Conservation (phyloP, 495 filamentous ascomycete genomes). For the Daldinia caldariorum region DNA sequence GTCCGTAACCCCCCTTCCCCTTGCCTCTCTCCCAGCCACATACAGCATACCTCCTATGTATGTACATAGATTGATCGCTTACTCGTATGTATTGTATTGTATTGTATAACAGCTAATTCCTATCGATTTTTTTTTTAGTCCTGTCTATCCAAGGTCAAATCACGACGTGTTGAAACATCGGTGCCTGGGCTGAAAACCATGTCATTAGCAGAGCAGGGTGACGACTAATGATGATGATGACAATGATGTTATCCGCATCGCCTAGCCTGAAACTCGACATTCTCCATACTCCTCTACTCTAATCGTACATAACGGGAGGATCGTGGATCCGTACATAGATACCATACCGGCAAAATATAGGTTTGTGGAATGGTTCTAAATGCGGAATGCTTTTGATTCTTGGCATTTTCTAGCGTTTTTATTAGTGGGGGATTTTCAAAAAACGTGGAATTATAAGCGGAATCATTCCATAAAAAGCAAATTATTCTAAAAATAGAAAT, state of each 20-base stretch:
- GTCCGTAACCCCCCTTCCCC: background rate
- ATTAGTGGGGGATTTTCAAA: too few relatives aligned
- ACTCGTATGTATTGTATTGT: too few relatives aligned
- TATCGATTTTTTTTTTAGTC: background rate
- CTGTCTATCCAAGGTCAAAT: slow-evolving; percentile 13
- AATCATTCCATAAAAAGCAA: too few relatives aligned
- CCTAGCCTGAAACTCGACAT: background rate
- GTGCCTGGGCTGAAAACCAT: slow-evolving; percentile 25
- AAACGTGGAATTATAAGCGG: too few relatives aligned
- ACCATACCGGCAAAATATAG: too few relatives aligned
- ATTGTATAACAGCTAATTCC: background rate
- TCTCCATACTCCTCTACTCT: background rate
- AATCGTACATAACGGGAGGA: slow-evolving; percentile 13
- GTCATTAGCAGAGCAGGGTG: slow-evolving; percentile 18
- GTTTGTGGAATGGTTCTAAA: too few relatives aligned
- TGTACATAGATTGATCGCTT: background rate
- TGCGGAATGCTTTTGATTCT: too few relatives aligned
- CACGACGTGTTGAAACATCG: slow-evolving; percentile 24
- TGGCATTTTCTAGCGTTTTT: too few relatives aligned
- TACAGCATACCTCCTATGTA: background rate
- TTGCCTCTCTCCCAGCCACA: background rate
- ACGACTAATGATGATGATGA: too few relatives aligned
- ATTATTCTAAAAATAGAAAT: too few relatives aligned
- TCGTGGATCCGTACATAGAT: slow-evolving; percentile 4
- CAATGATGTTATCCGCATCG: slow-evolving; percentile 9